Evolutionary conservation across 1,139 yeast species (phyloP), one percentile per base, ranked within the genome.

Genomic region (Candida tetrigidarum): DNA sequence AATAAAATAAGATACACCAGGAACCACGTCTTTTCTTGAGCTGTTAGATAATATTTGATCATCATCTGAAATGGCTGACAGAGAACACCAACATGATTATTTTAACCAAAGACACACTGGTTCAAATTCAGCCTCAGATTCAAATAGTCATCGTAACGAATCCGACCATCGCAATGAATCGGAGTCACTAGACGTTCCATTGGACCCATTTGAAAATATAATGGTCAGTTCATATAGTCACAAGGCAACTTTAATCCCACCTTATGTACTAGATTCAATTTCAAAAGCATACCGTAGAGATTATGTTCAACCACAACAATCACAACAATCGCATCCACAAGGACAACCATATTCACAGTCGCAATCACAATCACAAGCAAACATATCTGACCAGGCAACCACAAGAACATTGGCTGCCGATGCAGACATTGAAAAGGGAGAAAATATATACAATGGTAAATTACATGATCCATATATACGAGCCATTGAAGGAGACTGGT

Each of bases 261-360:
- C 83, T 0, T 83, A 78, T 59, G 87, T 81, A 0, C 60, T 83
- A 32, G 85, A 81, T 49, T 69, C 79, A 28, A 59, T 83, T 14
- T 68, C 82, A 0, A 74, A 69, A 54, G 76, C 71, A 2, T 74
- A 74, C 53, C 65, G 63, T 54, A 66, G 63, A 50, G 76, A 70
- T 27, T 73, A 70, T 52, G 54, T 29, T 16, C 41, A 29, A 10
- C 49, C 2, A 55, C 25, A 22, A 22, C 25, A 22, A 22, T 9
- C 5, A 22, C 9, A 22, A n/a, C n/a, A n/a, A n/a, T n/a, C n/a
- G n/a, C n/a, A n/a, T n/a, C n/a, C n/a, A 9, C 54, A 30, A 43
- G n/a, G n/a, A n/a, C n/a, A 22, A 22, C 25, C 5, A 22, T 22
- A 22, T 9, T 22, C 25, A 9, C 54, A 30, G 42, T 43, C 6